A percentile compares a stretch with the other conserved stretches of the same genome.
These are phyloP conservation scores for Carex pumila DNA, from an alignment of 176 grass and related monocot species.

Conservation along the genomic window DNA sequence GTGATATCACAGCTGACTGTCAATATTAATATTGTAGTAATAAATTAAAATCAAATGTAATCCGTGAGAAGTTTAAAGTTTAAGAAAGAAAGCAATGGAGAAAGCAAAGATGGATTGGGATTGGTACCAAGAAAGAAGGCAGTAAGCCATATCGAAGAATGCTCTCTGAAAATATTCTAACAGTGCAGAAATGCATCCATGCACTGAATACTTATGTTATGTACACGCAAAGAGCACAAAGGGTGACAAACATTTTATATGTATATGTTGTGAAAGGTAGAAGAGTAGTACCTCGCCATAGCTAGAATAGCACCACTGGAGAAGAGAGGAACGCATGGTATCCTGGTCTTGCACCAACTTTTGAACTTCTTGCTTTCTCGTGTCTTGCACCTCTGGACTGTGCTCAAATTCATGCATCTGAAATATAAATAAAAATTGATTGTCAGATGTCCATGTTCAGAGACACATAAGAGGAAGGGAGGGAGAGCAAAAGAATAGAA, in stretches of 20 bases:
- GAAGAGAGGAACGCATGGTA: slow-evolving; percentile 65
- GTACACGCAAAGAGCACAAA: not conserved
- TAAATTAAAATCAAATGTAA: not conserved
- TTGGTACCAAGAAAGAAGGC: slow-evolving; percentile 65
- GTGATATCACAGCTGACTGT: slow-evolving; percentile 76
- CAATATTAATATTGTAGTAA: not conserved
- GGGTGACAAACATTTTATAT: not conserved
- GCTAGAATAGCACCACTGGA: slow-evolving; percentile 95
- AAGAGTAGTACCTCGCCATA: slow-evolving; percentile 74
- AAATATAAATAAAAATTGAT: slow-evolving; percentile 15
- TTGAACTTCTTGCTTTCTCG: slow-evolving; percentile 75
- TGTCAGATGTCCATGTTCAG: not conserved
- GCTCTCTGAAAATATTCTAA: slow-evolving; percentile 85
- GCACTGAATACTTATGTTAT: slow-evolving; percentile 84
- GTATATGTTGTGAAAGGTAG: not conserved
- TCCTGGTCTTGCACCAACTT: slow-evolving; percentile 83
- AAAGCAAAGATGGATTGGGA: not conserved
- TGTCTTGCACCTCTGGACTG: slow-evolving; percentile 77
- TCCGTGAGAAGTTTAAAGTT: not conserved
- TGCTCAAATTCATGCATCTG: slow-evolving; percentile 90
- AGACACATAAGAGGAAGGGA: not conserved
- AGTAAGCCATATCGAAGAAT: slow-evolving; percentile 98
- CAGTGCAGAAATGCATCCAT: slow-evolving; percentile 95
- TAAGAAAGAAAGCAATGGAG: not conserved
- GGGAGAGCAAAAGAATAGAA: not conserved